Percentiles rank a stretch among this genome's conserved stretches.
Evolutionary conservation across 129 eudicot genomes (phyloP).

Genomic region (Ambrosia artemisiifolia): DNA sequence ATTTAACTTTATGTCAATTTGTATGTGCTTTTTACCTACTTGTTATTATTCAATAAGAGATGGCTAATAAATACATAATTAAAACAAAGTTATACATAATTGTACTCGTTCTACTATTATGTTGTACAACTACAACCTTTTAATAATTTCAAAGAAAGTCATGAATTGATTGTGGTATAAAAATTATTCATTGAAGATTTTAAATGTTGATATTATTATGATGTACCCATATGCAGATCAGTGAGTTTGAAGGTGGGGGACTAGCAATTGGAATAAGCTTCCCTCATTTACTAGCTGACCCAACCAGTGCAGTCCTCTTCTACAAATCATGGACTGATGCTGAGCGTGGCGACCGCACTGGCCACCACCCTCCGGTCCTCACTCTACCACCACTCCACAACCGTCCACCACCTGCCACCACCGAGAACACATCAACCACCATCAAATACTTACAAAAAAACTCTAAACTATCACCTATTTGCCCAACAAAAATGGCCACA

Average conservation of each 20-base stretch:
- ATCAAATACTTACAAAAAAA: constrained; percentile 16
- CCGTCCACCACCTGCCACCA: not conserved
- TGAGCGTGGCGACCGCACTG: constrained; percentile 34
- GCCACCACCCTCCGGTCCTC: constrained; percentile 39
- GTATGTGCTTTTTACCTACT: too few species aligned
- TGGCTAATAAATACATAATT: too few species aligned
- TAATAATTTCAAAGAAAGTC: too few species aligned
- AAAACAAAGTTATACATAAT: too few species aligned
- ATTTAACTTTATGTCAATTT: too few species aligned
- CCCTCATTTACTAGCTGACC: constrained; percentile 62
- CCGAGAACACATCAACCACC: not conserved
- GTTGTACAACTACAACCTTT: too few species aligned
- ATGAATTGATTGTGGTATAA: too few species aligned
- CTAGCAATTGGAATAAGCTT: constrained; percentile 58
- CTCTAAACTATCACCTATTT: constrained; percentile 10
- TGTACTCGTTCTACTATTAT: too few species aligned
- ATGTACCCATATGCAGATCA: constrained; percentile 34
- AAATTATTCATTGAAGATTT: not conserved
- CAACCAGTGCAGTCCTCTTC: constrained; percentile 43
- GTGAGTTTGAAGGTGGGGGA: constrained; percentile 57
- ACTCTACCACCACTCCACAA: constrained; percentile 26
- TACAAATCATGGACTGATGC: constrained; percentile 59
- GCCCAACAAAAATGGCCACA: constrained; percentile 41
- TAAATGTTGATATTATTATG: not conserved
- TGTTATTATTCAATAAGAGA: too few species aligned